Evolutionary conservation across 495 filamentous ascomycete species (phyloP).

Genomic region (Staphylotrichum tortipilum): DNA sequence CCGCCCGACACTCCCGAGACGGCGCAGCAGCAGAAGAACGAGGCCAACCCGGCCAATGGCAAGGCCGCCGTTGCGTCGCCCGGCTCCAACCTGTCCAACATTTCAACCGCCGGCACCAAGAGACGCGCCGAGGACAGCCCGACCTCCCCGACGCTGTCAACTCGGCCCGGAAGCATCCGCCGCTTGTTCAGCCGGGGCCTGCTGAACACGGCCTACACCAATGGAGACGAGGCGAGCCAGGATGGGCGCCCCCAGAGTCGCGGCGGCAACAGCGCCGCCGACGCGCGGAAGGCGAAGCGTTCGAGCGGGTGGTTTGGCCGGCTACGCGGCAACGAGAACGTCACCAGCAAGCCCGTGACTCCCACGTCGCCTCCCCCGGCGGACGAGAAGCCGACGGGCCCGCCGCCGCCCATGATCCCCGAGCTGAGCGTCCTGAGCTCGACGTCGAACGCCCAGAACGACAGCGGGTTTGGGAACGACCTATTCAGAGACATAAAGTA

Average conservation of each 20-base stretch:
- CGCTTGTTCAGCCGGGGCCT: constrained; percentile 38
- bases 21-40: constrained; percentile 14
- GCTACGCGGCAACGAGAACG: constrained; percentile 29
- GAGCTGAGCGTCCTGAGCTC: constrained; percentile 47
- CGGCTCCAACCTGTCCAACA: constrained; percentile 21
- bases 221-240: constrained; percentile 19
- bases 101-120: constrained; percentile 28
- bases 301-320: constrained; percentile 43
- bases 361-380: constrained; percentile 20
- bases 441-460: constrained; percentile 32
- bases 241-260: constrained; percentile 33
- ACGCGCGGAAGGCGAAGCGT: constrained; percentile 37
- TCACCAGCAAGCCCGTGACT: constrained; percentile 18
- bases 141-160: constrained; percentile 36
- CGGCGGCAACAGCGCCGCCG: constrained; percentile 24
- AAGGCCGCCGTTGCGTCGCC: constrained; percentile 24
- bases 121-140: constrained; percentile 36
- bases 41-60: constrained; percentile 23
- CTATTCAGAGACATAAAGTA: constrained; percentile 52
- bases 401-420: constrained; percentile 53
- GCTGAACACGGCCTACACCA: constrained; percentile 38
- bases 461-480: constrained; percentile 41
- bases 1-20: constrained; percentile 26
- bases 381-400: constrained; percentile 33
- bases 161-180: constrained; percentile 36